phyloP scores from a whole-genome alignment of 2,329 filamentous ascomycete species.

The Xylariaceae sp. region DNA sequence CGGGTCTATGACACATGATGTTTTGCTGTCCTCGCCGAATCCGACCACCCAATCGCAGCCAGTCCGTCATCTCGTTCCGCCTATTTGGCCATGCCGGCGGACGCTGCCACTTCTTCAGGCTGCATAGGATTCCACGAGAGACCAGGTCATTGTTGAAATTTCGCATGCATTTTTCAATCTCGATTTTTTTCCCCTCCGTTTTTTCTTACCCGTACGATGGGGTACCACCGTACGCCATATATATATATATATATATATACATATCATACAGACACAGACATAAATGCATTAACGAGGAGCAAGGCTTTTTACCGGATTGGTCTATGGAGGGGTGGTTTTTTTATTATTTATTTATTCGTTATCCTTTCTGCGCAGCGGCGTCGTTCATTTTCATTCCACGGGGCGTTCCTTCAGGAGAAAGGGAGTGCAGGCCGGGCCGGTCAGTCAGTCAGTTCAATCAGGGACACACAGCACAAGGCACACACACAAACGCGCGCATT shows the following conservation, averaged over 20 bases:
- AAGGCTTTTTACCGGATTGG: background rate
- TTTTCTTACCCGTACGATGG: slow-evolving; percentile 25
- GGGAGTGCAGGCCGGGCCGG: no score
- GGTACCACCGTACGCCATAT: slow-evolving; percentile 2
- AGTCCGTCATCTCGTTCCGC: background rate
- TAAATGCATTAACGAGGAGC: slow-evolving; percentile 12
- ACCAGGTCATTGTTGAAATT: slow-evolving; percentile 17
- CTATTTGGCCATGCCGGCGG: slow-evolving; percentile 9
- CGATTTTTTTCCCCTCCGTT: slow-evolving; percentile 1
- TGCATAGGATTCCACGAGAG: slow-evolving; percentile 21
- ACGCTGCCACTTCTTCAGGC: slow-evolving; percentile 4
- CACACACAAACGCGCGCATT: no score
- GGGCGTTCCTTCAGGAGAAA: no score
- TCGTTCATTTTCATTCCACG: no score
- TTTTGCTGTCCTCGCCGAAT: background rate
- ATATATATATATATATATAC: background rate
- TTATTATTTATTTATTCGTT: background rate
- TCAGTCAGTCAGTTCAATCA: no score
- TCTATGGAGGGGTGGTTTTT: background rate
- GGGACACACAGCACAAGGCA: no score
- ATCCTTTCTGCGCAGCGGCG: background rate
- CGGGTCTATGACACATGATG: background rate
- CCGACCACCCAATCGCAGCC: background rate
- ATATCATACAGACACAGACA: slow-evolving; percentile 8
- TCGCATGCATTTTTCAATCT: slow-evolving; percentile 14